Base-by-base conservation (phyloP, 2,329 filamentous ascomycete genomes). In the Pestalotiopsis sp. region DNA sequence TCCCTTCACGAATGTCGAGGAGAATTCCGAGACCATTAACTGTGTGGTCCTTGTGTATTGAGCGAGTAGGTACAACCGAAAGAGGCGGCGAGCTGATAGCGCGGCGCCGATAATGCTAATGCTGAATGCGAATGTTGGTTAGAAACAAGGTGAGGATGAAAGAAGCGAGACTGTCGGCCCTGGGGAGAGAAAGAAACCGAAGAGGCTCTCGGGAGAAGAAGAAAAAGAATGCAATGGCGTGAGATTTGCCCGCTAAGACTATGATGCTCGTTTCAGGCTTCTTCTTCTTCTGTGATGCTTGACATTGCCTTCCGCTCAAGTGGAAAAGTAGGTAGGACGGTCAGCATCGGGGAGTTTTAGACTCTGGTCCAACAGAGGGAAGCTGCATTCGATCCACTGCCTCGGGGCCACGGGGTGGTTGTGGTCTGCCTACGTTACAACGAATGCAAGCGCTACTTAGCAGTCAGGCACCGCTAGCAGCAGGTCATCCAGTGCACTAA, bases 41-140 rank as follows among this genome's bases (percentile, higher is more conserved):
- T 27, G 39, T 9, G 31, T 9, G 45, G 45, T 20, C 45, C 45
- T 52, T 52, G 45, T 9, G 45, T 52, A n/a, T 52, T 49, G 41
- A 52, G 7, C 17, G 17, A n/a, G 45, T 17, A 23, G 4, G 17
- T 20, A 3, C 68, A 69, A 67, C 41, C 52, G 23, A 20, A 68
- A 70, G 68, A 69, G 52, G 56, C 68, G 68, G 69, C 59, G n/a
- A 71, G 72, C 71, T 71, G 72, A 72, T 74, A 70, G 45, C 20
- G 20, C 72, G 68, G 62, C 61, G 69, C 71, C 70, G 66, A 71
- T 72, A 72, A 73, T 69, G 72, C 72, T 73, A 73, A 74, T 70
- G 17, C 52, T 65, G 67, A 69, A 73, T 72, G 69, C 68, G 72
- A 74, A 73, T 71, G 73, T 71, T 72, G 69, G 70, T 69, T 71